Evolutionary conservation across 2,329 filamentous ascomycete genomes (phyloP).

Genomic region (Cytospora chrysosperma): DNA sequence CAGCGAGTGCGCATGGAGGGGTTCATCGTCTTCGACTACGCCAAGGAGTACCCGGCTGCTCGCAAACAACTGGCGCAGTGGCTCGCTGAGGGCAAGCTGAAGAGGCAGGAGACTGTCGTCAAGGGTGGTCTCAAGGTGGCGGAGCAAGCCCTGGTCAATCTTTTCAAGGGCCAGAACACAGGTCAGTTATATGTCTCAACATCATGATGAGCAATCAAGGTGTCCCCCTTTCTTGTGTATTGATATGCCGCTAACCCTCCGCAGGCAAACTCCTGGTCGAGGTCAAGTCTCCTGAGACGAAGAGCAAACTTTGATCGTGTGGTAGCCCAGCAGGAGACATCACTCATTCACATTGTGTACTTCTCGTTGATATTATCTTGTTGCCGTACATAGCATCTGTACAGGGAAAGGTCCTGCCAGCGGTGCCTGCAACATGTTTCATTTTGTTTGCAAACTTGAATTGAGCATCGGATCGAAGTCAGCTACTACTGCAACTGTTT

Average conservation of each 20-base stretch:
- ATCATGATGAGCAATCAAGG: not conserved
- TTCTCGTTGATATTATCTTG: too few species aligned
- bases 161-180: conserved; percentile 70
- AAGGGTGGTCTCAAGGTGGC: conserved; percentile 64
- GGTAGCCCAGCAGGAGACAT: not conserved
- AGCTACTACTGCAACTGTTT: too few species aligned
- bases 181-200: conserved; percentile 40
- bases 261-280: conserved; percentile 54
- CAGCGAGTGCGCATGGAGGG: conserved; percentile 53
- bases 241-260: not conserved
- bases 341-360: not conserved
- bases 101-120: conserved; percentile 69
- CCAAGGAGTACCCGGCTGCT: conserved; percentile 56
- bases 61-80: conserved; percentile 62
- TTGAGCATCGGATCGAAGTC: too few species aligned
- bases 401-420: too few species aligned
- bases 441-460: too few species aligned
- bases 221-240: too few species aligned
- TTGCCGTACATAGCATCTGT: too few species aligned
- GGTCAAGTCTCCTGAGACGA: conserved; percentile 39
- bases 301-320: conserved; percentile 17
- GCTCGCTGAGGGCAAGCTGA: conserved; percentile 69
- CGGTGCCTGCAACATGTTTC: too few species aligned
- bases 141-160: conserved; percentile 59
- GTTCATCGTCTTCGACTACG: conserved; percentile 72